Evolutionary conservation across 2,329 filamentous ascomycete species (phyloP), one percentile per base, ranked within the genome.

Genomic region (Pochonia chlamydosporia): DNA sequence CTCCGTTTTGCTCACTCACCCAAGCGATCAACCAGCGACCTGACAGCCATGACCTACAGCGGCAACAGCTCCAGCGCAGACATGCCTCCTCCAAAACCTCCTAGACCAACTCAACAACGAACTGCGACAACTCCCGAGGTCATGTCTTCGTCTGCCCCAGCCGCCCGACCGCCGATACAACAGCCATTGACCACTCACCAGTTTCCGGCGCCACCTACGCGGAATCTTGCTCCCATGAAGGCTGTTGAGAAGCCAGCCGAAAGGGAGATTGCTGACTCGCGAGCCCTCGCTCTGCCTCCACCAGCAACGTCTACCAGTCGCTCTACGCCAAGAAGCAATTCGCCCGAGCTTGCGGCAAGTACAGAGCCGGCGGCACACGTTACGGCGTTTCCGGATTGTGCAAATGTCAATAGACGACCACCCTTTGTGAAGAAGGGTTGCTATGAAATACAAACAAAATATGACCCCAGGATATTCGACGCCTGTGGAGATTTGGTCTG

Each of bases 401-500:
- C 89, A 2, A 84, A 85, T 54, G 81, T 89, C 2, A 99, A 96
- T 61, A 82, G 93, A 43, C 80, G 90, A 42, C 86, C 89, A 14
- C 93, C 93, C 0, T 78, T 78, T 44, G 82, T 88, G 56, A 85
- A 83, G 56, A 76, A 82, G 36, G 85, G 87, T 0, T 78, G 79
- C n/a, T 77, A 76, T 44, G 87, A 92, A 53, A 91, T 99, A 48
- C 69, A 78, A 25, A 91, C 87, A 3, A 90, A 89, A 57, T 93
- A 95, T 56, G 93, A 97, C 53, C 87, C 89, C 5, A 84, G 89
- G 36, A 73, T 90, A 25, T 84, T 96, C 60, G 91, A 93, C 52
- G 83, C 95, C 3, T 96, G 89, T 61, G 93, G 93, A 7, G 85
- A 91, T 53, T 84, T 86, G 55, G 82, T 93, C 7, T 96, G 89